Evolutionary conservation across 495 filamentous ascomycete species (phyloP), one percentile per base, ranked within the genome.

Genomic region (Penicillium pulvis): DNA sequence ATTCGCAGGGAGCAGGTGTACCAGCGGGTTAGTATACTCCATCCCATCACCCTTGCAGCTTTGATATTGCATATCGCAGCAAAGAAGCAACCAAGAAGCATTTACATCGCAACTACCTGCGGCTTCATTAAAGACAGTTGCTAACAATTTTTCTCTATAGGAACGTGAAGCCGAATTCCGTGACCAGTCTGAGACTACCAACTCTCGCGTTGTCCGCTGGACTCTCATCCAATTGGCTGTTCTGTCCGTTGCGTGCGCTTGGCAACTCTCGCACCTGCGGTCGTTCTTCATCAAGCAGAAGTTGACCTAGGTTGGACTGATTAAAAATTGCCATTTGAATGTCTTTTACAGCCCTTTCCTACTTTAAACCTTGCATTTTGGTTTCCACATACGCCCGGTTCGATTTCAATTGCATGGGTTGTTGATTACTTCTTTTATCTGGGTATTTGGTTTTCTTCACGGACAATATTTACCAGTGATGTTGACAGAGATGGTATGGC

Each of bases 211-310:
- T 51, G 89, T 98, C 24, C 86, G 92, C 56, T 98, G 94, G 94
- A 91, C 93, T 45, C 72, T 96, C 55, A 87, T 98, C 57, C 94
- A 98, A 74, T 76, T 97, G 57, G 82, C 85, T 56, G 85, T 98
- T n/a, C 79, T 98, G 41, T 92, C 89, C 28, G 82, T 89, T 48
- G 95, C 94, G 28, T 98, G 94, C 74, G 91, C 94, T 55, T 98
- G 94, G 94, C 94, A 98, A 75, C 81, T 98, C 33, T 95, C 91
- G 12, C 93, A 98, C 74, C 83, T 98, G 53, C 81, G 94, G 55
- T 89, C 90, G 23, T 98, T 98, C 82, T 98, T 98, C 79, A 98
- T 98, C 81, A 98, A 98, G 84, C 94, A 98, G 79, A 98, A 98
- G 81, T 83, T 98, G 68, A 98, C 94, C 50, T 78, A 31, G 53